Evolutionary conservation across 73 alveolate genomes (phyloP).

Genomic region (Tetrahymena borealis): DNA sequence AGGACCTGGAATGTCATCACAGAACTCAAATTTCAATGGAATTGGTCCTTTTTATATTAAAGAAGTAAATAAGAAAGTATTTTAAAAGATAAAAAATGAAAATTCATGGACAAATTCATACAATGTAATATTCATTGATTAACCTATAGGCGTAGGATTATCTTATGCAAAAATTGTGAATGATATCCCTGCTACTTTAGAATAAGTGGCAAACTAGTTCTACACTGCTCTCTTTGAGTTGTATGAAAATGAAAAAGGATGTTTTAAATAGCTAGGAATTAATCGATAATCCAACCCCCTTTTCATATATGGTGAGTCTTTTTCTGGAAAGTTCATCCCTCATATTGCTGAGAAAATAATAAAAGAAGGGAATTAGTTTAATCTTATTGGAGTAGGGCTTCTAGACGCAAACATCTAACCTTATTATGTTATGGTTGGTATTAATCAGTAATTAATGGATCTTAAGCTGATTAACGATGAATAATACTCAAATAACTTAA

Average conservation of each 20-base stretch:
- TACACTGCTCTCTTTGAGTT: slow-evolving; percentile 7
- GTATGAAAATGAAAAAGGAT: neutral
- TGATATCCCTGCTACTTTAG: slow-evolving; percentile 7
- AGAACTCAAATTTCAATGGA: slow-evolving; percentile 29
- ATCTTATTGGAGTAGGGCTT: slow-evolving; percentile 8
- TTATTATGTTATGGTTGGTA: slow-evolving; percentile 4
- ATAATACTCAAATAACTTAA: neutral
- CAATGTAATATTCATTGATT: slow-evolving; percentile 15
- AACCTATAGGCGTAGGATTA: slow-evolving; percentile 28
- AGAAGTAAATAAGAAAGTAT: neutral
- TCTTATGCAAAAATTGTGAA: neutral
- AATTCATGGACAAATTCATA: slow-evolving; percentile 9
- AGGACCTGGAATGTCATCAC: slow-evolving; percentile 16
- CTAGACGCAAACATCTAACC: slow-evolving; percentile 20
- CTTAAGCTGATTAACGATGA: neutral
- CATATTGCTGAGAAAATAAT: slow-evolving; percentile 58
- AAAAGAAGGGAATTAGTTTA: neutral
- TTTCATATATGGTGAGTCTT: slow-evolving; percentile 69
- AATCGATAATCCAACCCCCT: neutral
- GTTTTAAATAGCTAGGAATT: neutral
- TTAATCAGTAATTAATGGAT: neutral
- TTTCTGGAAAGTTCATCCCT: slow-evolving; percentile 95
- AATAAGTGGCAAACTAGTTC: neutral
- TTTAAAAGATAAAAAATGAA: neutral
- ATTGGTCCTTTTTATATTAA: slow-evolving; percentile 12